A percentile compares a stretch with the other conserved stretches of the same genome.
These are phyloP conservation scores for Fonsecaea nubica DNA, from an alignment of 2,329 filamentous ascomycete species.

Conservation along the genomic window DNA sequence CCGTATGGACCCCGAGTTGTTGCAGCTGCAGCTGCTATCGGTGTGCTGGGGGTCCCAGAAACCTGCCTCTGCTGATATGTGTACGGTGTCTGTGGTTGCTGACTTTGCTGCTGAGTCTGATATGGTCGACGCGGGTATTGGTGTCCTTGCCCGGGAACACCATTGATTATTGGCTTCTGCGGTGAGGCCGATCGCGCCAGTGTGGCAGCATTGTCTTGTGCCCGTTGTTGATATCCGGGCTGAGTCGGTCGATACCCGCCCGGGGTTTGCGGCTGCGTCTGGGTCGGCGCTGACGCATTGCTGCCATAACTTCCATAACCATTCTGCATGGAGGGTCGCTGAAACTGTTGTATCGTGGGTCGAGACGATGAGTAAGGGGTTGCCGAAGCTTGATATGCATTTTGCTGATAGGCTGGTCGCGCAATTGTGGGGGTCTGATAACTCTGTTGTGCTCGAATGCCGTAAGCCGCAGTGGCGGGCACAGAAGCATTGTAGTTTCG, in stretches of 20 bases:
- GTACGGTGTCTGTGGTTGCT: conserved; percentile 26
- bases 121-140: conserved; percentile 26
- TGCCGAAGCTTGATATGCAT: conserved; percentile 45
- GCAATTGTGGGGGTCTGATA: conserved; percentile 46
- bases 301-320: conserved; percentile 40
- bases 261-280: conserved; percentile 32
- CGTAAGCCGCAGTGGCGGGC: conserved; percentile 43
- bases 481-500: conserved; percentile 35
- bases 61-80: conserved; percentile 24
- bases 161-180: conserved; percentile 37
- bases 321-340: conserved; percentile 47
- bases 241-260: conserved; percentile 39
- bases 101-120: conserved; percentile 16
- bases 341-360: conserved; percentile 49
- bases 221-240: conserved; percentile 43
- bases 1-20: not conserved
- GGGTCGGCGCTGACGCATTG: conserved; percentile 22
- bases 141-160: conserved; percentile 19
- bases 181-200: conserved; percentile 32
- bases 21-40: conserved; percentile 10
- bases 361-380: conserved; percentile 39
- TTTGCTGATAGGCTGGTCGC: conserved; percentile 46
- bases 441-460: conserved; percentile 42
- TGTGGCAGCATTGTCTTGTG: conserved; percentile 34
- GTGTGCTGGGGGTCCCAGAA: conserved; percentile 26